Conservation (phyloP, 1,284 basidiomycete species). For the Cystobasidium sp. region DNA sequence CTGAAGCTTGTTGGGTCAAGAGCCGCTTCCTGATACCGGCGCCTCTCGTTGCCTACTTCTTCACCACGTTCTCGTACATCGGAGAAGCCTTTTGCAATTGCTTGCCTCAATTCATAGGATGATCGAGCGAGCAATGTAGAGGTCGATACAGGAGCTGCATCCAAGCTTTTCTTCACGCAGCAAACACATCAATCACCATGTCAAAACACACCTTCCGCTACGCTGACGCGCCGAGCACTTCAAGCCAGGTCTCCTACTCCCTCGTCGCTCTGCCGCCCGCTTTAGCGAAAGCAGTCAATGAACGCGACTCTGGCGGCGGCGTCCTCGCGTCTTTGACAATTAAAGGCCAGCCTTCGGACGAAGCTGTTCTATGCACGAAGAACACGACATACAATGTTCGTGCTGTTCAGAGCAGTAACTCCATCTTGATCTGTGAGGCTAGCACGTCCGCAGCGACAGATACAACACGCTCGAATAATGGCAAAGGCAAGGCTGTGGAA, state of each 20-base stretch:
- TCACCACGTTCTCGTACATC: too few relatives aligned
- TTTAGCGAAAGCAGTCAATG: constrained; percentile 12
- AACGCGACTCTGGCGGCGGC: constrained; percentile 9
- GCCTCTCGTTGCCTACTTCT: too few relatives aligned
- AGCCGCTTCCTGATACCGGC: too few relatives aligned
- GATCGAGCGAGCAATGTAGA: too few relatives aligned
- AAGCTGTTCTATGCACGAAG: constrained; percentile 82
- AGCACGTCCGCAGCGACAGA: constrained; percentile 43
- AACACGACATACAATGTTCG: constrained; percentile 78
- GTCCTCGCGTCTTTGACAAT: constrained; percentile 59
- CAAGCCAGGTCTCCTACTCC: constrained; percentile 34
- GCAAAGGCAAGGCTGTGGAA: constrained; percentile 41
- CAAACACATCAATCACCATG: not conserved
- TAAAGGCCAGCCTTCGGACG: constrained; percentile 77
- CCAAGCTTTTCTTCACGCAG: not conserved
- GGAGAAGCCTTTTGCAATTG: too few relatives aligned
- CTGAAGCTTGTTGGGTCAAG: too few relatives aligned
- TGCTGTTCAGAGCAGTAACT: constrained; percentile 82
- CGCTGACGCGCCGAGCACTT: constrained; percentile 6
- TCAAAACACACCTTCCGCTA: constrained; percentile 23
- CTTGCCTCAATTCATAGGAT: too few relatives aligned
- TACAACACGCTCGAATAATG: not conserved
- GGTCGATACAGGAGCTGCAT: too few relatives aligned
- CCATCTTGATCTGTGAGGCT: constrained; percentile 65
- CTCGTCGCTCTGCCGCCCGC: constrained; percentile 38